These are phyloP conservation scores for Phytophthora gonapodyides DNA, from an alignment of 352 stramenopile species.

Conservation along the genomic window DNA sequence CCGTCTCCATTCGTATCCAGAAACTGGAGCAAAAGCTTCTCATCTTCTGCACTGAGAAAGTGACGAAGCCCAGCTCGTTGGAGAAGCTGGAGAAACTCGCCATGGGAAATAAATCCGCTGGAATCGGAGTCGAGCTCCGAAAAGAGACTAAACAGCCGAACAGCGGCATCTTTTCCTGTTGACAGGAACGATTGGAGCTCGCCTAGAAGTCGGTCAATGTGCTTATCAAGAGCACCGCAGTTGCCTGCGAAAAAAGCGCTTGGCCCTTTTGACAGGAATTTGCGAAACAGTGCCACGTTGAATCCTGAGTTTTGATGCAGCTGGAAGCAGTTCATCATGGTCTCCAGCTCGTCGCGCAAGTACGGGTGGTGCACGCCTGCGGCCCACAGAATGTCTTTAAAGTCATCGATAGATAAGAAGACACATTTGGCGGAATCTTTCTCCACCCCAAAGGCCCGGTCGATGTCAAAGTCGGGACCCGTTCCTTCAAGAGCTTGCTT, in stretches of 20 bases:
- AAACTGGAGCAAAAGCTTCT: slow-evolving; percentile 68
- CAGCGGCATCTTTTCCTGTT: slow-evolving; percentile 56
- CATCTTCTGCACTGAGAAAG: slow-evolving; percentile 66
- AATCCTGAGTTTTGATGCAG: slow-evolving; percentile 46
- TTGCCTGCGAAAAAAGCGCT: slow-evolving; percentile 50
- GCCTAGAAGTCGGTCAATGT: slow-evolving; percentile 61
- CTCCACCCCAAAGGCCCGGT: slow-evolving; percentile 50
- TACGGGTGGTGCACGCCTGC: slow-evolving; percentile 67
- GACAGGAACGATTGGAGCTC: slow-evolving; percentile 62
- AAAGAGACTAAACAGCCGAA: slow-evolving; percentile 53
- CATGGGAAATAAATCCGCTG: slow-evolving; percentile 58
- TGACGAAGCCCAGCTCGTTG: slow-evolving; percentile 62
- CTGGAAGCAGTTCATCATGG: slow-evolving; percentile 62
- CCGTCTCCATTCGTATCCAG: slow-evolving; percentile 69
- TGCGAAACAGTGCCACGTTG: slow-evolving; percentile 55
- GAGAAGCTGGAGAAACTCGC: slow-evolving; percentile 73
- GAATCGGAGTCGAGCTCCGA: slow-evolving; percentile 56
- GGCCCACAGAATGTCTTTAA: slow-evolving; percentile 76
- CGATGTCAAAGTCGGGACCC: slow-evolving; percentile 49
- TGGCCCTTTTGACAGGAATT: slow-evolving; percentile 57
- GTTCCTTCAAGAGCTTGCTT: slow-evolving; percentile 27
- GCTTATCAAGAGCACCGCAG: slow-evolving; percentile 50
- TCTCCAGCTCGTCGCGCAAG: slow-evolving; percentile 67
- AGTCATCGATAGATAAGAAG: slow-evolving; percentile 57
- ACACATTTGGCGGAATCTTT: slow-evolving; percentile 43